Percentiles rank a stretch among this genome's conserved stretches.
phyloP scores from a whole-genome alignment of 129 eudicot genomes.

The Flaveria trinervia region DNA sequence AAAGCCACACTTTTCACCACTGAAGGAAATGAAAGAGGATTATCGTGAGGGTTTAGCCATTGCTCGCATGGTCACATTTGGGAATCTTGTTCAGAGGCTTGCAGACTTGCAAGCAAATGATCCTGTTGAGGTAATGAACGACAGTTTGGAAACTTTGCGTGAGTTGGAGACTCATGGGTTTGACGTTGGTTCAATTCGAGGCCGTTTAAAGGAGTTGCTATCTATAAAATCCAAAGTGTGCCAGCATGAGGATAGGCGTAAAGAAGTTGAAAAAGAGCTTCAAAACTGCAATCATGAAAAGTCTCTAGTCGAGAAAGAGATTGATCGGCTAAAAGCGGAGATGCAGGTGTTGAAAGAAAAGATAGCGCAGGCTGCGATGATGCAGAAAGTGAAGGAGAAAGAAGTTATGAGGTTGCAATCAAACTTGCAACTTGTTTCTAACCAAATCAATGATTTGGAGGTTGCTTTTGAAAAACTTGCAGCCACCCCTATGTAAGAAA shows the following conservation, averaged over 20 bases:
- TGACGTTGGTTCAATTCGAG: constrained; percentile 32
- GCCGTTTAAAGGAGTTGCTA: constrained; percentile 24
- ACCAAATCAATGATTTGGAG: constrained; percentile 11
- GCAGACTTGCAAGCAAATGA: constrained; percentile 29
- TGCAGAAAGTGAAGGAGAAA: constrained; percentile 18
- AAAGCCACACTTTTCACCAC: constrained; percentile 44
- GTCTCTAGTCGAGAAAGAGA: constrained; percentile 25
- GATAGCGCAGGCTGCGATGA: not conserved
- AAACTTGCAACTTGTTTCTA: not conserved
- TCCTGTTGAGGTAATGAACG: constrained; percentile 21
- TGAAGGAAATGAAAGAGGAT: constrained; percentile 20
- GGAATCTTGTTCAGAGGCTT: constrained; percentile 26
- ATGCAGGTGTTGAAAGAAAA: constrained; percentile 21
- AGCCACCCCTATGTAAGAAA: constrained; percentile 23
- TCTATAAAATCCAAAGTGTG: constrained; percentile 15
- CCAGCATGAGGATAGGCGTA: constrained; percentile 7
- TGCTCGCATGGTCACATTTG: constrained; percentile 38
- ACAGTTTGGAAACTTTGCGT: constrained; percentile 27
- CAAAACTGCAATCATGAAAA: constrained; percentile 22
- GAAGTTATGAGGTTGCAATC: constrained; percentile 16
- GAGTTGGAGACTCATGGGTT: constrained; percentile 52
- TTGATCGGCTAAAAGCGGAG: constrained; percentile 9
- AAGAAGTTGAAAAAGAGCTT: constrained; percentile 25
- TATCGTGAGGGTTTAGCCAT: constrained; percentile 50
- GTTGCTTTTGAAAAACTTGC: constrained; percentile 32